A percentile compares a stretch with the other conserved stretches of the same genome.
phyloP scores from a whole-genome alignment of 441 rosid species.

The Viola pubescens region DNA sequence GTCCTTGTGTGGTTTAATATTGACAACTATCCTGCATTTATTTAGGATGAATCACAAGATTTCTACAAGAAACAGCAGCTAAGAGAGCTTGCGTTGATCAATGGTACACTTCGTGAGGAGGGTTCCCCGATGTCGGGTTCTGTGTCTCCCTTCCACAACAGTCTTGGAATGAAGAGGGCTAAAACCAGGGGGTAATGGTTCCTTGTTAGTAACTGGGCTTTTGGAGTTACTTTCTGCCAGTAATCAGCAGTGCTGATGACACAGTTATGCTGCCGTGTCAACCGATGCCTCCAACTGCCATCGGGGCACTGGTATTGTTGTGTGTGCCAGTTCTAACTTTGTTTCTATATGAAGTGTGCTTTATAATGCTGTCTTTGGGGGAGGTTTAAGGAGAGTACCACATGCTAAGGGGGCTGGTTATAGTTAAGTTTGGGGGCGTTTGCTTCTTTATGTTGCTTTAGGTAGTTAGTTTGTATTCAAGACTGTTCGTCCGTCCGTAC shows the following conservation, averaged over 20 bases:
- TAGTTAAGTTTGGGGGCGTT: constrained; percentile 16
- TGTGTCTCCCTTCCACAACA: constrained; percentile 80
- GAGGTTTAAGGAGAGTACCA: constrained; percentile 25
- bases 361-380: constrained; percentile 25
- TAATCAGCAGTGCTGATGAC: constrained; percentile 30
- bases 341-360: constrained; percentile 37
- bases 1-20: not conserved
- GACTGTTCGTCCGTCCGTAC: constrained; percentile 15
- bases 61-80: constrained; percentile 95
- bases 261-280: constrained; percentile 24
- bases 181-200: constrained; percentile 65
- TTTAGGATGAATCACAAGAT: constrained; percentile 89
- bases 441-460: constrained; percentile 15
- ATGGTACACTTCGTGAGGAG: constrained; percentile 87
- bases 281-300: constrained; percentile 36
- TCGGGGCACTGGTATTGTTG: constrained; percentile 39
- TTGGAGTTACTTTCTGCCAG: constrained; percentile 32
- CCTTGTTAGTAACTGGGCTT: constrained; percentile 16
- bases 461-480: constrained; percentile 14
- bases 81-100: constrained; percentile 85
- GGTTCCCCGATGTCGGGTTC: constrained; percentile 97
- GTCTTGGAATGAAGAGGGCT: constrained; percentile 98
- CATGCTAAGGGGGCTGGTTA: constrained; percentile 13
- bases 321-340: constrained; percentile 39
- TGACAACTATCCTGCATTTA: not conserved